phyloP scores from a whole-genome alignment of 192 early-diverging fungal species.

The Allomyces arbusculus region DNA sequence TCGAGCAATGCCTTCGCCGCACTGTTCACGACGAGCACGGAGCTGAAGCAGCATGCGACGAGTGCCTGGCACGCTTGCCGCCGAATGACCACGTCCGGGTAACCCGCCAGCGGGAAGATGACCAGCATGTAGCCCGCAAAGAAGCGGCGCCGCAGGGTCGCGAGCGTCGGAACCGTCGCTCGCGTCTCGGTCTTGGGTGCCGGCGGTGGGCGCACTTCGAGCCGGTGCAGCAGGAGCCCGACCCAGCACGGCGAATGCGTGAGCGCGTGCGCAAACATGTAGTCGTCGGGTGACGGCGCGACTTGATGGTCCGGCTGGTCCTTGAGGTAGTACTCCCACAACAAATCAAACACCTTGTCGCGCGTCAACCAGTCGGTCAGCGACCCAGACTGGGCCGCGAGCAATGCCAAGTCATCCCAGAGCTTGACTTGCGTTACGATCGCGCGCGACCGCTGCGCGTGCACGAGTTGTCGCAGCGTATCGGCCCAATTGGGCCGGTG shows the following conservation, averaged over 20 bases:
- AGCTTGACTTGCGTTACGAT: not conserved
- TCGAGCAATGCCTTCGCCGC: not conserved
- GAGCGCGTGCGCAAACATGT: not conserved
- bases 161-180: not conserved
- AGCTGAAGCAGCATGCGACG: not conserved
- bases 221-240: not conserved
- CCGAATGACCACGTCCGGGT: not conserved
- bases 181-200: not conserved
- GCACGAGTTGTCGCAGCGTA: too few relatives aligned
- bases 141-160: not conserved
- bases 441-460: too few relatives aligned
- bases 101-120: not conserved
- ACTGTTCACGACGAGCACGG: not conserved
- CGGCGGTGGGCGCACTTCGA: not conserved
- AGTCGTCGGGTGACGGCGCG: not conserved
- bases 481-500: too few relatives aligned
- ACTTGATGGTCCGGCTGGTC: not conserved
- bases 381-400: not conserved
- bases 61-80: not conserved
- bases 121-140: not conserved
- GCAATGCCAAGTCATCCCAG: not conserved
- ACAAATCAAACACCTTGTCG: not conserved
- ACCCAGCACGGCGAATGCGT: not conserved
- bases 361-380: not conserved
- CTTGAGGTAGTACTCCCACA: not conserved